Percentiles rank a stretch among this genome's conserved stretches.
phyloP scores from a whole-genome alignment of 1,284 basidiomycete species.

The Tylopilus sp. region DNA sequence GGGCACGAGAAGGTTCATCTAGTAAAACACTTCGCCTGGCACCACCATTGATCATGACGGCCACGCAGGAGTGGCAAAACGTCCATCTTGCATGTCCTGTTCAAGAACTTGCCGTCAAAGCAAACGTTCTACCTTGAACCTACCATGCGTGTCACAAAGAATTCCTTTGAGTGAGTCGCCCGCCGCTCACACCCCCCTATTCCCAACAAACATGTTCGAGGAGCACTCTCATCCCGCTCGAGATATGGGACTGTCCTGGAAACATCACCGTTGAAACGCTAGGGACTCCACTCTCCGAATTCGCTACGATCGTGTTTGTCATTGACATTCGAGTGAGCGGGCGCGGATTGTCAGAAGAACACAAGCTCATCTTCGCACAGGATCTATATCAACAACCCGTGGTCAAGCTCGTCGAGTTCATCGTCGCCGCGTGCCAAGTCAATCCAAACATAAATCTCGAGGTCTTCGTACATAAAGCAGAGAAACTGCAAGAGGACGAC shows the following conservation, averaged over 20 bases:
- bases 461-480: slow-evolving; percentile 96
- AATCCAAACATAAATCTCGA: slow-evolving; percentile 84
- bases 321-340: slow-evolving; percentile 85
- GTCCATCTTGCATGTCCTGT: slow-evolving; percentile 87
- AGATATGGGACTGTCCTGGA: slow-evolving; percentile 95
- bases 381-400: slow-evolving; percentile 75
- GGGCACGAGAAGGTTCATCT: slow-evolving; percentile 69
- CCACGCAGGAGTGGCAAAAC: slow-evolving; percentile 82
- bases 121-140: slow-evolving; percentile 92
- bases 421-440: slow-evolving; percentile 67
- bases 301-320: slow-evolving; percentile 88
- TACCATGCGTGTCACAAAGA: slow-evolving; percentile 73
- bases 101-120: slow-evolving; percentile 79
- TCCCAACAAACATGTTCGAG: slow-evolving; percentile 5
- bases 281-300: slow-evolving; percentile 67
- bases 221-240: slow-evolving; percentile 88
- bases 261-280: slow-evolving; percentile 75
- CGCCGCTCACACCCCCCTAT: neutral
- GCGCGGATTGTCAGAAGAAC: neutral
- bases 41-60: slow-evolving; percentile 2
- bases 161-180: slow-evolving; percentile 76
- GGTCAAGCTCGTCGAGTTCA: slow-evolving; percentile 73
- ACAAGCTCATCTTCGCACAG: slow-evolving; percentile 33
- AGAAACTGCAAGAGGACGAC: slow-evolving; percentile 90
- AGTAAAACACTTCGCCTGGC: neutral